Evolutionary conservation across 352 stramenopile genomes (phyloP).

Genomic region (Paralagenidium karlingii): DNA sequence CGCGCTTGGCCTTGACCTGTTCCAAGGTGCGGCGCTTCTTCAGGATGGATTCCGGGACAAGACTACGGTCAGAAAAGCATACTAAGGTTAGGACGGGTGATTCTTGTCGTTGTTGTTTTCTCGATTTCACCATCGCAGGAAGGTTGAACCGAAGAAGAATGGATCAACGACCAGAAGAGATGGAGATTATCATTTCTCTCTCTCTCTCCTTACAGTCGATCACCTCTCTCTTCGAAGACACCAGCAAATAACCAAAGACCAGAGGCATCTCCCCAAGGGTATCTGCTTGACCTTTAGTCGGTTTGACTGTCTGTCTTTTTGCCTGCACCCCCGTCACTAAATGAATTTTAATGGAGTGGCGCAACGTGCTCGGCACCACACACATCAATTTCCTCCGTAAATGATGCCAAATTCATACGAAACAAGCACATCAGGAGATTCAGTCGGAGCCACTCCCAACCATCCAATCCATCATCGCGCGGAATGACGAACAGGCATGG

Average conservation of each 20-base stretch:
- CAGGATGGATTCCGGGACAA: constrained; percentile 83
- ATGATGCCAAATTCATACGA: constrained; percentile 26
- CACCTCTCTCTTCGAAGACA: background rate
- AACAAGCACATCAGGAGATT: constrained; percentile 66
- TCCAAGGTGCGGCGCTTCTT: constrained; percentile 86
- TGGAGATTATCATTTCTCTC: constrained; percentile 4
- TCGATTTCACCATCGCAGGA: too few species aligned
- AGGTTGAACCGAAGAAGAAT: too few species aligned
- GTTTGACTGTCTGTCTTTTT: constrained; percentile 3
- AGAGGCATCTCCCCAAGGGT: background rate
- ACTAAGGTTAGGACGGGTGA: constrained; percentile 61
- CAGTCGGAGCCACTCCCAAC: too few species aligned
- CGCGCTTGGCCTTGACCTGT: constrained; percentile 79
- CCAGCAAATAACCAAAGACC: constrained; percentile 3
- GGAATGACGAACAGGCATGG: background rate
- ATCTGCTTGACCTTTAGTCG: background rate
- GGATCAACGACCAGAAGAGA: too few species aligned
- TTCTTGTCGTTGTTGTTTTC: too few species aligned
- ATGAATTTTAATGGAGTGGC: constrained; percentile 81
- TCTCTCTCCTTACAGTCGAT: background rate
- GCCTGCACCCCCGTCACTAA: constrained; percentile 75
- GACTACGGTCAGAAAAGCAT: constrained; percentile 27
- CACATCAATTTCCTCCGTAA: constrained; percentile 76
- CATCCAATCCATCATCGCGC: too few species aligned
- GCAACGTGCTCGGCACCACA: constrained; percentile 25